Base-by-base conservation (phyloP, 805 yeast species). In the Spathaspora arborariae region DNA sequence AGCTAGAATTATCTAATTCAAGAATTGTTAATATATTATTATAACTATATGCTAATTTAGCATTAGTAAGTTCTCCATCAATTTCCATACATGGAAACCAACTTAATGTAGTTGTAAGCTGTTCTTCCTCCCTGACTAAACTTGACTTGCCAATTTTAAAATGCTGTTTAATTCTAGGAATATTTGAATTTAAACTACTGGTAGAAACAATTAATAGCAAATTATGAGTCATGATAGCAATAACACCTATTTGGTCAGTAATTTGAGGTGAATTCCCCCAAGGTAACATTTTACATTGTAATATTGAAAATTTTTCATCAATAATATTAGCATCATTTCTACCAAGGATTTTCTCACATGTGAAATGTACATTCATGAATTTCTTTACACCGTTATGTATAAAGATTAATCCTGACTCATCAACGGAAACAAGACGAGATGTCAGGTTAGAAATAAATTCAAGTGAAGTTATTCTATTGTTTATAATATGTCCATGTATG, bases 21-120 rank as follows among this genome's bases (percentile, higher is more conserved):
- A 83, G 52, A 1, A 88, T 56, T 0, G 82, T 79, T 45, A 87
- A 55, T 6, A 72, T 68, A 48, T 82, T 80, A n/a, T 79, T 70
- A 85, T 89, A 85, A 34, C 86, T 72, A 52, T 82, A 86, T 0
- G 86, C 91, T 37, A 88, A 60, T 48, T 74, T 64, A 0, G 88
- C 56, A 54, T 54, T 58, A 37, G 46, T 18, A 30, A 54, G 20
- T n/a, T 47, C 42, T 51, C 53, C 30, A 46, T 49, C 40, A 2
- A 18, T 7, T 51, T 52, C 27, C 51, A 67, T 61, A 45, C 70
- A 61, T 0, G 94, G 94, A 53, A 70, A 82, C 94, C 92, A 85
- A 13, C 76, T 63, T 7, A 82, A 56, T 5, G 47, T 11, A 8
- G 37, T 20, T 3, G 42, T 19, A 3, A 46, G 16, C 6, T 30